These are phyloP conservation scores for Gigaspora rosea DNA, from an alignment of 192 early-diverging fungal genomes.

Conservation along the genomic window DNA sequence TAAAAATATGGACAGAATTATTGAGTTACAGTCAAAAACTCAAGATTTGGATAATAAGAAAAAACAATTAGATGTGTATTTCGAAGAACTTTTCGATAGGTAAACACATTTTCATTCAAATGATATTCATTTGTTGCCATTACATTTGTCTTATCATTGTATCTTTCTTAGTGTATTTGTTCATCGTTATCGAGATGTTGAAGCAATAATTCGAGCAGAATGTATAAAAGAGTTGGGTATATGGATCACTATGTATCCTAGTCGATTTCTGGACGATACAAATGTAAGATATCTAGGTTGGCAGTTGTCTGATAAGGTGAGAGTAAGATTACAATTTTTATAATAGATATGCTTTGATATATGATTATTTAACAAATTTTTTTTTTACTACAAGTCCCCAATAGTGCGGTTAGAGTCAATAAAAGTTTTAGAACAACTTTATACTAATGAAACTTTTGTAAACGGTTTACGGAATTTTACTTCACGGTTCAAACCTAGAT, in stretches of 20 bases:
- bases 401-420: constrained; percentile 71
- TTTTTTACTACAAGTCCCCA: constrained; percentile 39
- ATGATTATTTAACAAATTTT: background rate
- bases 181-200: constrained; percentile 87
- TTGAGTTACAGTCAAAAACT: constrained; percentile 45
- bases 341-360: background rate
- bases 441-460: constrained; percentile 55
- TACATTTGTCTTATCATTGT: background rate
- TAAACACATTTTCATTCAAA: constrained; percentile 31
- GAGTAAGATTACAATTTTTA: background rate
- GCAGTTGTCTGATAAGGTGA: constrained; percentile 80
- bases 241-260: constrained; percentile 75
- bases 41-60: constrained; percentile 57
- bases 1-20: constrained; percentile 31
- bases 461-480: constrained; percentile 62
- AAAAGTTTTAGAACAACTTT: constrained; percentile 60
- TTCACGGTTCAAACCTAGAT: constrained; percentile 66
- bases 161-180: constrained; percentile 72
- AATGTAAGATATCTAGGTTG: constrained; percentile 87
- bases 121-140: too few species aligned
- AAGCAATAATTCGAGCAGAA: constrained; percentile 80
- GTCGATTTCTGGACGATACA: constrained; percentile 68
- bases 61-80: constrained; percentile 55
- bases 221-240: constrained; percentile 79
- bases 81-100: constrained; percentile 78